These are phyloP conservation scores for Arctium minus DNA, from an alignment of 129 eudicot genomes.

Conservation along the genomic window DNA sequence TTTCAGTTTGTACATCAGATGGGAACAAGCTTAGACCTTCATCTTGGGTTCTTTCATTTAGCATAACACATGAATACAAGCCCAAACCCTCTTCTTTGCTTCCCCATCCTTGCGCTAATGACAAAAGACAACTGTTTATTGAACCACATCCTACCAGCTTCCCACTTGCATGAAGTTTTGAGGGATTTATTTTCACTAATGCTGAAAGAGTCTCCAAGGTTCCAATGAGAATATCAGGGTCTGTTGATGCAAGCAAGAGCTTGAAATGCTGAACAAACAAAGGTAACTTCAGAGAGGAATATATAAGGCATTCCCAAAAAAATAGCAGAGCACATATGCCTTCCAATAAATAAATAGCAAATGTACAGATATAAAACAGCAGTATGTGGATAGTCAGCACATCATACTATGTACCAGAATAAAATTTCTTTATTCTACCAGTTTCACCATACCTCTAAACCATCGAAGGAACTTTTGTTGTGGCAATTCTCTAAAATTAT, in stretches of 20 bases:
- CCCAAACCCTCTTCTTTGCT: constrained; percentile 99
- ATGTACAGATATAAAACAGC: background rate
- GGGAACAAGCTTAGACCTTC: constrained; percentile 74
- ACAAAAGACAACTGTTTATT: constrained; percentile 72
- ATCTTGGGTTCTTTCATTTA: constrained; percentile 75
- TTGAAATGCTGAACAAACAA: constrained; percentile 74
- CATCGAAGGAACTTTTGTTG: constrained; percentile 84
- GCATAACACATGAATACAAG: constrained; percentile 70
- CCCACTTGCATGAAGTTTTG: constrained; percentile 89
- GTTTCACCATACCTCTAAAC: constrained; percentile 72
- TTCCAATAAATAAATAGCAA: background rate
- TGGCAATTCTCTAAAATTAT: constrained; percentile 88
- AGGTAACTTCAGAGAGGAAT: background rate
- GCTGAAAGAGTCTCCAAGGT: constrained; percentile 84
- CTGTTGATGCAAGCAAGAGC: constrained; percentile 97
- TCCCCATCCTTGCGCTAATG: constrained; percentile 99
- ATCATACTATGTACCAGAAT: background rate
- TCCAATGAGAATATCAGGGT: constrained; percentile 86
- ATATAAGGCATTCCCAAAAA: background rate
- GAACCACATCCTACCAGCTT: constrained; percentile 80
- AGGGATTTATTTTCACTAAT: constrained; percentile 80
- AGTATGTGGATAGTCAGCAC: background rate
- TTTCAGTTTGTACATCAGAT: constrained; percentile 58
- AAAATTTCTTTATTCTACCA: background rate
- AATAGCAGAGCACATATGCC: background rate